A percentile compares a stretch with the other conserved stretches of the same genome.
phyloP scores from a whole-genome alignment of 2,329 filamentous ascomycete species.

The Madurella mycetomatis region DNA sequence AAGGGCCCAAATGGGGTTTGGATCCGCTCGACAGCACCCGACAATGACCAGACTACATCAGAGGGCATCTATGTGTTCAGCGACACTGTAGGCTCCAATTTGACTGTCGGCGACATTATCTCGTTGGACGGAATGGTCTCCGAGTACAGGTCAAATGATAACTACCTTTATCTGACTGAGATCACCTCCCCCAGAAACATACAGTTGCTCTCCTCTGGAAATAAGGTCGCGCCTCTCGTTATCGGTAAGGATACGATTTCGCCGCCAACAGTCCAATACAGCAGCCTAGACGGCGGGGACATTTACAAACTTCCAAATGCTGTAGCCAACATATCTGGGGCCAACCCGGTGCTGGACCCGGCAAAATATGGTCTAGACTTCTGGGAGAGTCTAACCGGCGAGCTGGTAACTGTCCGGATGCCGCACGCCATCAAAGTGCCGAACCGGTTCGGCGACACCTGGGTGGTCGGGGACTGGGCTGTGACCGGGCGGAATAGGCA shows the following conservation, averaged over 20 bases:
- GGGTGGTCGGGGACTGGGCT: slow-evolving; percentile 62
- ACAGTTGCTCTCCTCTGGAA: slow-evolving; percentile 48
- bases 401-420: slow-evolving; percentile 59
- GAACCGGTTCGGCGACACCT: slow-evolving; percentile 63
- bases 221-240: slow-evolving; percentile 52
- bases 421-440: slow-evolving; percentile 56
- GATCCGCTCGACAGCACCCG: slow-evolving; percentile 56
- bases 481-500: slow-evolving; percentile 58
- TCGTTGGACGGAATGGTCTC: slow-evolving; percentile 55
- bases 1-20: slow-evolving; percentile 59
- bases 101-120: slow-evolving; percentile 60
- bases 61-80: slow-evolving; percentile 64
- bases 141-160: slow-evolving; percentile 51
- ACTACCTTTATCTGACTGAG: slow-evolving; percentile 62
- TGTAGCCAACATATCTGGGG: slow-evolving; percentile 49
- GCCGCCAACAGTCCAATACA: slow-evolving; percentile 60
- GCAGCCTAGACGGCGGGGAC: slow-evolving; percentile 59
- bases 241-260: slow-evolving; percentile 53
- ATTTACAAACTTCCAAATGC: slow-evolving; percentile 64
- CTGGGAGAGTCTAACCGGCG: slow-evolving; percentile 65
- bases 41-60: slow-evolving; percentile 53
- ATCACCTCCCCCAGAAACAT: slow-evolving; percentile 53
- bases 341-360: slow-evolving; percentile 59
- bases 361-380: slow-evolving; percentile 64
- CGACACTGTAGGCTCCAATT: slow-evolving; percentile 43